Evolutionary conservation across 768 basidiomycete species (phyloP).

Genomic region (Lanmaoa rubissima): DNA sequence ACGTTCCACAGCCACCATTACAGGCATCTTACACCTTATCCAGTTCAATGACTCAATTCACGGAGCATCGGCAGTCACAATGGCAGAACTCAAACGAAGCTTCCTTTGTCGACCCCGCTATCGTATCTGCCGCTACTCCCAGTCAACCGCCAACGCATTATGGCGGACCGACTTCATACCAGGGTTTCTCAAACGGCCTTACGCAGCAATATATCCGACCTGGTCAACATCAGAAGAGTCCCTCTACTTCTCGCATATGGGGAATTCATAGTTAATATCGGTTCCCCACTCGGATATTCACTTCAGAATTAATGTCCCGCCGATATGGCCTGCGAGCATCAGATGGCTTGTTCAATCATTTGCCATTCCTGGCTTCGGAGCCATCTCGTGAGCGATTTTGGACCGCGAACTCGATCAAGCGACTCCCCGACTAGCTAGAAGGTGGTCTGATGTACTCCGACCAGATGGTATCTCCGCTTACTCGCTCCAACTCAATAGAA

Average conservation of each 20-base stretch:
- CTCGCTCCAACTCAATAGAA: slow-evolving; percentile 9
- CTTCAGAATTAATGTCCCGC: neutral
- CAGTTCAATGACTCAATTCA: slow-evolving; percentile 2
- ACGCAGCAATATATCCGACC: slow-evolving; percentile 17
- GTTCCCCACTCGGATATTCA: neutral
- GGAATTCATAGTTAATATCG: slow-evolving; percentile 23
- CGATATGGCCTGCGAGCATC: neutral
- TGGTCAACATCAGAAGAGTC: slow-evolving; percentile 22
- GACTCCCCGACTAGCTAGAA: neutral
- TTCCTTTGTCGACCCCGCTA: slow-evolving; percentile 24
- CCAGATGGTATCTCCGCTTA: slow-evolving; percentile 1
- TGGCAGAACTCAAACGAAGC: slow-evolving; percentile 9
- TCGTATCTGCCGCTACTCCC: slow-evolving; percentile 16
- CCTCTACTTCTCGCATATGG: slow-evolving; percentile 23
- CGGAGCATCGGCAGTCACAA: slow-evolving; percentile 13
- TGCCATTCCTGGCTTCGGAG: slow-evolving; percentile 3
- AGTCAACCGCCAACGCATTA: slow-evolving; percentile 4
- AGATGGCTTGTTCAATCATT: slow-evolving; percentile 11
- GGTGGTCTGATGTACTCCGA: neutral
- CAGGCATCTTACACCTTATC: slow-evolving; percentile 11
- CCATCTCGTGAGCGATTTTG: slow-evolving; percentile 1
- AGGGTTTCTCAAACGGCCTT: slow-evolving; percentile 9
- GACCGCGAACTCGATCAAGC: neutral
- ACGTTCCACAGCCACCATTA: slow-evolving; percentile 13
- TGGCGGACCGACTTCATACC: slow-evolving; percentile 12